A percentile compares a stretch with the other conserved stretches of the same genome.
phyloP scores from a whole-genome alignment of 768 basidiomycete species.

The Pisolithus tinctorius region DNA sequence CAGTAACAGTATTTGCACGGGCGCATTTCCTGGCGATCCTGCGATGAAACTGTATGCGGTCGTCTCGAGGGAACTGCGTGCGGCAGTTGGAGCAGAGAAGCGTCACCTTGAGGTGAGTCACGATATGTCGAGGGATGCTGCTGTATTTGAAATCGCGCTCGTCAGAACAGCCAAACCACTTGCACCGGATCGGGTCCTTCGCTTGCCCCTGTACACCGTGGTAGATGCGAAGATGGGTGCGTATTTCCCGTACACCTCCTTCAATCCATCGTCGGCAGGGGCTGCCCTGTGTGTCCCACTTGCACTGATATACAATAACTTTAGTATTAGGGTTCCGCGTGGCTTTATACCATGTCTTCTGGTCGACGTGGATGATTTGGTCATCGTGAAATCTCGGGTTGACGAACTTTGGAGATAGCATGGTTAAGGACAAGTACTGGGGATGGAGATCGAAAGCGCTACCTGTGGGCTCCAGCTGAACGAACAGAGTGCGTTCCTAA shows the following conservation, averaged over 20 bases:
- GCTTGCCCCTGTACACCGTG: background rate
- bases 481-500: background rate
- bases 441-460: background rate
- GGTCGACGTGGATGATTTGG: background rate
- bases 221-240: background rate
- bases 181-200: background rate
- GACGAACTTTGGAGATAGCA: background rate
- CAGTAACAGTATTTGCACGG: background rate
- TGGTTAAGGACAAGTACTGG: background rate
- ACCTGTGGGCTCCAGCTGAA: background rate
- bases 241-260: constrained; percentile 1
- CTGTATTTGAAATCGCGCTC: background rate
- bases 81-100: background rate
- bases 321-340: background rate
- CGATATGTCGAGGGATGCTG: constrained; percentile 3
- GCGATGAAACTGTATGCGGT: background rate
- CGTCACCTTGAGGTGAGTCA: constrained; percentile 1
- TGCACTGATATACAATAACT: background rate
- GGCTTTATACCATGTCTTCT: background rate
- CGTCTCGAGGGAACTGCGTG: background rate
- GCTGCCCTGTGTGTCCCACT: background rate
- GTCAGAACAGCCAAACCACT: background rate
- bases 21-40: background rate
- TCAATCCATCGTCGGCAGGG: constrained; percentile 2
- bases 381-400: background rate